Evolutionary conservation across 2,329 filamentous ascomycete species (phyloP).

Genomic region (Diaporthe aspalathi): DNA sequence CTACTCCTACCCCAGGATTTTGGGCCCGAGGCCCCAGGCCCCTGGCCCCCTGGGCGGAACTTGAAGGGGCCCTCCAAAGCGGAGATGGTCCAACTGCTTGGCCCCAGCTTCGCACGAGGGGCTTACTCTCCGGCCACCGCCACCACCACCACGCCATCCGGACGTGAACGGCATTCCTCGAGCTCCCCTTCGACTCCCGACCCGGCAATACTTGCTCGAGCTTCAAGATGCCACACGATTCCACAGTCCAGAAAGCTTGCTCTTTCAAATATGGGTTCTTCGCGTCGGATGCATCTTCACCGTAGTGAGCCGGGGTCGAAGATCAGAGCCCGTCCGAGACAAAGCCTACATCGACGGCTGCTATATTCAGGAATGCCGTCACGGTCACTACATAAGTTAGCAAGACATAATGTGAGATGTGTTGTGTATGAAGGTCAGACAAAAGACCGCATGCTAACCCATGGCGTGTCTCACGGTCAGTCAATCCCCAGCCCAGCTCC

Average conservation of each 20-base stretch:
- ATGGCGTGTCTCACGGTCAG: slow-evolving; percentile 3
- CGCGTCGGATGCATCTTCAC: background rate
- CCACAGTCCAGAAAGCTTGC: background rate
- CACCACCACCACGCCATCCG: background rate
- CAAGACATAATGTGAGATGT: background rate
- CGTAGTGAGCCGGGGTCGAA: background rate
- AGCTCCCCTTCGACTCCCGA: background rate
- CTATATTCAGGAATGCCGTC: background rate
- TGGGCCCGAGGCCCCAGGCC: slow-evolving; percentile 26
- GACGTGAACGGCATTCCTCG: background rate
- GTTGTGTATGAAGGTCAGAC: slow-evolving; percentile 6
- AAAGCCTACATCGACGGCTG: background rate
- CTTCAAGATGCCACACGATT: background rate
- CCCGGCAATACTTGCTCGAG: background rate
- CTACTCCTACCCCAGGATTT: slow-evolving; percentile 12
- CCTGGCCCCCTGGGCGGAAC: no score
- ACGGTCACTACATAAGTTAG: background rate
- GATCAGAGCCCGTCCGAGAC: background rate
- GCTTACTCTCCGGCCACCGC: background rate
- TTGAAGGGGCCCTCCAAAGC: slow-evolving; percentile 1
- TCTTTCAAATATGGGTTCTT: background rate
- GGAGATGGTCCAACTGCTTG: slow-evolving; percentile 20
- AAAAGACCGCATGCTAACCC: slow-evolving; percentile 17
- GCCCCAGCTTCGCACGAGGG: background rate
- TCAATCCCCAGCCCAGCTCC: background rate